phyloP scores from a whole-genome alignment of 2,329 filamentous ascomycete genomes.

The Pseudocercospora fuligena region DNA sequence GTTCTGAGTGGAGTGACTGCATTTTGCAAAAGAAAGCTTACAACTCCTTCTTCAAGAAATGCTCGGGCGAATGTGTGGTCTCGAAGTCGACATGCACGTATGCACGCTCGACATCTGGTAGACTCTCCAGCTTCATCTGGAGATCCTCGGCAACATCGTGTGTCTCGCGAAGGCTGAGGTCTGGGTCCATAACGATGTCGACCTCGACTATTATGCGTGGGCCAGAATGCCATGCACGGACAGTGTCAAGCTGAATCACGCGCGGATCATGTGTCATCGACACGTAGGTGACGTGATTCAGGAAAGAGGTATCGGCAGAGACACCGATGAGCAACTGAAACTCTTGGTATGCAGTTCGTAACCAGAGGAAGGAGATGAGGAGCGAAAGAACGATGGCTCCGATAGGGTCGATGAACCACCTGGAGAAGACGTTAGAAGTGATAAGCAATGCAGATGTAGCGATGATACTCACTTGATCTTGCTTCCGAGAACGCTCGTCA shows the following conservation, averaged over 20 bases:
- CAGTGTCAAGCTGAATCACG: constrained; percentile 89
- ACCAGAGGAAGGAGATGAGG: constrained; percentile 80
- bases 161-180: constrained; percentile 72
- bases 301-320: constrained; percentile 79
- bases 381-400: constrained; percentile 84
- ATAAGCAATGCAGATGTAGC: neutral
- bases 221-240: constrained; percentile 89
- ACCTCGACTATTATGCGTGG: constrained; percentile 91
- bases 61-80: constrained; percentile 92
- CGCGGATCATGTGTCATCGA: constrained; percentile 84
- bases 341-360: constrained; percentile 82
- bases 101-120: constrained; percentile 89
- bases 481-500: constrained; percentile 87
- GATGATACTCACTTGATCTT: constrained; percentile 63
- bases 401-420: constrained; percentile 93
- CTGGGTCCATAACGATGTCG: constrained; percentile 89
- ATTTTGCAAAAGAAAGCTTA: constrained; percentile 38
- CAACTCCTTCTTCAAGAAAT: constrained; percentile 69
- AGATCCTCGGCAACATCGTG: constrained; percentile 94
- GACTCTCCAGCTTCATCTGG: constrained; percentile 89
- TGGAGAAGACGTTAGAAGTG: neutral
- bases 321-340: constrained; percentile 92
- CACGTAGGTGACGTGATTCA: constrained; percentile 95
- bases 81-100: constrained; percentile 99
- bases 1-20: neutral